phyloP scores from a whole-genome alignment of 306 rosid genomes.

The Prunus mongolica region DNA sequence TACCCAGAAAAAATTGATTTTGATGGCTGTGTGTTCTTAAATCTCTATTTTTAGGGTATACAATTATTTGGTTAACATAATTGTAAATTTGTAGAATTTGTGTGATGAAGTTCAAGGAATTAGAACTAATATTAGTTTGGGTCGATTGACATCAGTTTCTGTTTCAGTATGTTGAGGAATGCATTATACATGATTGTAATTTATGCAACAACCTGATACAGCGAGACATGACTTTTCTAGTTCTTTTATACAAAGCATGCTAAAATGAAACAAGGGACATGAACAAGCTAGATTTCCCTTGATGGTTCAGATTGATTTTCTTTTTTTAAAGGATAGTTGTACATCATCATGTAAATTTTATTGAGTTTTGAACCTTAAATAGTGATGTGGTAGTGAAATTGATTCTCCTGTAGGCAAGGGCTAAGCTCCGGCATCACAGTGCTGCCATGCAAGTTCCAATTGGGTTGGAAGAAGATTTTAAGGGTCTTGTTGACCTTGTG shows the following conservation, averaged over 20 bases:
- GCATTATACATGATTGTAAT: not conserved
- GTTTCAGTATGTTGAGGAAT: not conserved
- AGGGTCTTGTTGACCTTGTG: conserved; percentile 94
- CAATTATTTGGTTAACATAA: not conserved
- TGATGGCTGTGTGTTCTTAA: not conserved
- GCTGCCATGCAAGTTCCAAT: conserved; percentile 97
- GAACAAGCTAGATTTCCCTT: not conserved
- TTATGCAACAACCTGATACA: not conserved
- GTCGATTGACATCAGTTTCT: not conserved
- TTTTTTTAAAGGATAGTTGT: not conserved
- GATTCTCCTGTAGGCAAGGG: conserved; percentile 69
- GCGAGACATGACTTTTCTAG: not conserved
- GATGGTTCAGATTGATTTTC: not conserved
- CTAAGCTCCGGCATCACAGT: conserved; percentile 95
- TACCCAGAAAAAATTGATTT: not conserved
- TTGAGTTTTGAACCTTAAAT: not conserved
- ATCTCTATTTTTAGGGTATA: not conserved
- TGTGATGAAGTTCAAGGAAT: not conserved
- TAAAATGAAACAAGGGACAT: not conserved
- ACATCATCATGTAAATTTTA: not conserved
- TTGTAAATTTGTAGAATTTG: not conserved
- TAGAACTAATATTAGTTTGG: not conserved
- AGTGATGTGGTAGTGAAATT: conserved; percentile 9
- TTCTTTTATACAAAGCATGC: not conserved
- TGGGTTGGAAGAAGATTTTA: conserved; percentile 89